Base-by-base conservation (phyloP, 2,329 filamentous ascomycete species). In the Colletotrichum agaves region DNA sequence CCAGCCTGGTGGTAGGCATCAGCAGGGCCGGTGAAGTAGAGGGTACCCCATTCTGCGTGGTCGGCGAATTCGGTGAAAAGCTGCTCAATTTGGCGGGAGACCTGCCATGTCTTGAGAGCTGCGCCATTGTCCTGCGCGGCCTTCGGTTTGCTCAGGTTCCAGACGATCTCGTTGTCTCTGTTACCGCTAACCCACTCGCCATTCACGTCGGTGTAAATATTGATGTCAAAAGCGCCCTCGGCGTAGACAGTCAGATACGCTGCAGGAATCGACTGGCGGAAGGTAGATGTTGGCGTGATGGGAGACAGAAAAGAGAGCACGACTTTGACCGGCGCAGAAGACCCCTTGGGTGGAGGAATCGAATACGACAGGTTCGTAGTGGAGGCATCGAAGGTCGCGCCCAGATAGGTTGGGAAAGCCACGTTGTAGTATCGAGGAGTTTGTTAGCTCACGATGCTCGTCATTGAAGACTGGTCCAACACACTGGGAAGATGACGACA, bases 151-250 rank as follows among this genome's bases (percentile, higher is more conserved):
- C 83, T 80, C 55, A 93, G 80, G 10, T 86, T 82, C 93, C 93
- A 97, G 65, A 86, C 83, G 62, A 97, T 91, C 60, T 85, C 82
- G 72, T 86, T 92, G 37, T 85, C 88, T 56, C 88, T 82, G 71
- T 94, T 86, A 17, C 93, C 93, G 74, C 91, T 96, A 67, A 93
- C 91, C 93, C 93, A 97, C 75, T 94, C 89, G 7, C 90, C 90
- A 73, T 92, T 91, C 61, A 92, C 72, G 74, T 93, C 90, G 67
- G 90, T 79, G 73, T 92, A 92, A 55, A 90, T 74, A 73, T 89
- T 85, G 12, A 92, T 80, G 69, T 90, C 83, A 57, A 90, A 87
- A 70, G 82, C 83, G 5, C 92, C 93, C 68, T 89, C 84, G 12
- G 92, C 91, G 73, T 89, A 80, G 44, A 95, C 84, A 5, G 88